phyloP scores from a whole-genome alignment of 2,329 filamentous ascomycete species.

The Bisporella sp. region DNA sequence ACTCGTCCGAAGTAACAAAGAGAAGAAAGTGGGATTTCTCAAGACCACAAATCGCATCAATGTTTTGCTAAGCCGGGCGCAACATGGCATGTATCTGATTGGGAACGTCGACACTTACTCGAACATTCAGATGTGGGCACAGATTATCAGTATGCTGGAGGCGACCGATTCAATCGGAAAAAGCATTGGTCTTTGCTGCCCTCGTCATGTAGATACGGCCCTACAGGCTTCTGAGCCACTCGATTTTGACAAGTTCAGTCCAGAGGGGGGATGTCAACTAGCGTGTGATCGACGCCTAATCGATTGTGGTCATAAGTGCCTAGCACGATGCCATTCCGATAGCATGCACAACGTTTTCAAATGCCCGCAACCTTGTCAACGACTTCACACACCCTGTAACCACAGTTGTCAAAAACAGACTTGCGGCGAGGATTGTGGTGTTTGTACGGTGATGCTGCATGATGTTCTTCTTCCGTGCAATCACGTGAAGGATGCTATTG shows the following conservation, averaged over 20 bases:
- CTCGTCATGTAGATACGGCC: slow-evolving; percentile 47
- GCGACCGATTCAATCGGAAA: slow-evolving; percentile 39
- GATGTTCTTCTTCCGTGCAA: slow-evolving; percentile 31
- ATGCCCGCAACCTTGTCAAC: slow-evolving; percentile 39
- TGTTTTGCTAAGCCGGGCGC: slow-evolving; percentile 58
- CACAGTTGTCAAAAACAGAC: slow-evolving; percentile 34
- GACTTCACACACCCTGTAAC: slow-evolving; percentile 34
- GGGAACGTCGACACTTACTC: slow-evolving; percentile 48
- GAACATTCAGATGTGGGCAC: slow-evolving; percentile 55
- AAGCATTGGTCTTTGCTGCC: slow-evolving; percentile 48
- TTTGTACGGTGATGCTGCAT: slow-evolving; percentile 29
- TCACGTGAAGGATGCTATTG: slow-evolving; percentile 28
- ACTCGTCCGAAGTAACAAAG: slow-evolving; percentile 60
- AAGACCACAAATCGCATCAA: slow-evolving; percentile 61
- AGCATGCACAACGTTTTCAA: slow-evolving; percentile 38
- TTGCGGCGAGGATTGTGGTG: slow-evolving; percentile 38
- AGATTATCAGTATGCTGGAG: slow-evolving; percentile 47
- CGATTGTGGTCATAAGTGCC: slow-evolving; percentile 41
- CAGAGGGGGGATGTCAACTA: slow-evolving; percentile 48
- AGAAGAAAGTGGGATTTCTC: slow-evolving; percentile 56
- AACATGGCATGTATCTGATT: slow-evolving; percentile 66
- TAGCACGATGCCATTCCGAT: slow-evolving; percentile 39
- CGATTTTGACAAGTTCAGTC: slow-evolving; percentile 34
- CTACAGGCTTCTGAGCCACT: slow-evolving; percentile 13
- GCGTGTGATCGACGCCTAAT: slow-evolving; percentile 20